Evolutionary conservation across 768 basidiomycete genomes (phyloP), one percentile per base, ranked within the genome.

Genomic region (Dentipellis fragilis): DNA sequence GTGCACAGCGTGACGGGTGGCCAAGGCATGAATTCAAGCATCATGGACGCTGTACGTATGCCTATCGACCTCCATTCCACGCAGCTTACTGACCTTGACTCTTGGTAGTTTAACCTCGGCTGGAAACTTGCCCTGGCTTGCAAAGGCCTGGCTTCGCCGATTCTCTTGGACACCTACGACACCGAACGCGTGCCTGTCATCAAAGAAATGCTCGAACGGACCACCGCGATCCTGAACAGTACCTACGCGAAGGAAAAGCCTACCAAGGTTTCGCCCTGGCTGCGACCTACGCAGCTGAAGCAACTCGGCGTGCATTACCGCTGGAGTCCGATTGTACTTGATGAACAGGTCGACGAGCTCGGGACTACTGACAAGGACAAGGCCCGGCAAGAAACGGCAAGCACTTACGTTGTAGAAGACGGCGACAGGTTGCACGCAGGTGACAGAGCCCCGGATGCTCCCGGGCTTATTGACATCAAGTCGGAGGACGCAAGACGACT

Each of bases 131-230:
- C 62, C 23, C 54, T 64, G 45, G 57, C 54, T 4, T 49, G 49
- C 29, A 63, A 59, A 40, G 49, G 48, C 12, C 46, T 42, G 19
- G 58, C 57, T 3, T 35, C 52, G 11, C 49, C 57, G 7, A 17
- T 48, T 10, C 57, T 64, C 12, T 57, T 64, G 16, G 42, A 54
- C 5, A 51, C 59, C 1, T 64, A 62, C 55, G 50, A 34, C 16
- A 34, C 34, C 11, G 63, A 64, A 39, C 63, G 63, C 21, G 34
- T 57, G 19, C 62, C 59, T 12, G 56, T 62, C 23, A 58, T 62
- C 52, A 51, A 52, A 11, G 52, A 62, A 47, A 56, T 60, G 59
- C 55, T 64, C 3, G 40, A 60, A 22, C 47, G 42, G 1, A 57
- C 61, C 51, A 51, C 23, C 16, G 50, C 16, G 17, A 22, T 62